Evolutionary conservation across 441 rosid genomes (phyloP).

Genomic region (Isatis lusitanica): DNA sequence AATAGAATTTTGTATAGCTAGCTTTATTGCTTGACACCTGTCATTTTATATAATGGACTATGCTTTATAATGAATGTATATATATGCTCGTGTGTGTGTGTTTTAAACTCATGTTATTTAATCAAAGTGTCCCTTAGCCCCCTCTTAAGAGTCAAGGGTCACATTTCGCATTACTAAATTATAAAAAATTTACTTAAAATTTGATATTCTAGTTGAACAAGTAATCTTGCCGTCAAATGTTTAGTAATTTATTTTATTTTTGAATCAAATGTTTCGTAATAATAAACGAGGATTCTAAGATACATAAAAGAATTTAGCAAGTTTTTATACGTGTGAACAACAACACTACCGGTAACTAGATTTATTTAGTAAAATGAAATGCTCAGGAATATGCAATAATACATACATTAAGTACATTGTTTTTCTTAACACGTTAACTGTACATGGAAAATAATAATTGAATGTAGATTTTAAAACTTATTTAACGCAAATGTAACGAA

Average conservation of each 20-base stretch:
- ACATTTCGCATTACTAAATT: neutral
- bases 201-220: slow-evolving; percentile 21
- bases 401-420: neutral
- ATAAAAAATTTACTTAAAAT: neutral
- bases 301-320: neutral
- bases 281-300: slow-evolving; percentile 6
- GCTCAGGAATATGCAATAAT: neutral
- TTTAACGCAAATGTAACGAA: neutral
- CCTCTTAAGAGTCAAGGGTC: slow-evolving; percentile 33
- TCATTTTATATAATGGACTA: slow-evolving; percentile 7
- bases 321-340: slow-evolving; percentile 27
- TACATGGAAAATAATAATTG: neutral
- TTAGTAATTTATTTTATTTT: neutral
- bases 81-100: slow-evolving; percentile 23
- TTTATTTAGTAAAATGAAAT: neutral
- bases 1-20: slow-evolving; percentile 23
- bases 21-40: slow-evolving; percentile 40
- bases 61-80: neutral
- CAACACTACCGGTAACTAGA: slow-evolving; percentile 18
- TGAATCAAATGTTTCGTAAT: neutral
- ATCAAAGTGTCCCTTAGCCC: slow-evolving; percentile 20
- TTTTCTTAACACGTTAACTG: neutral
- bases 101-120: neutral
- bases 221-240: slow-evolving; percentile 12
- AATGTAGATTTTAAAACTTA: neutral